Base-by-base conservation (phyloP, 352 stramenopile genomes). In the Pythium myriotylum region DNA sequence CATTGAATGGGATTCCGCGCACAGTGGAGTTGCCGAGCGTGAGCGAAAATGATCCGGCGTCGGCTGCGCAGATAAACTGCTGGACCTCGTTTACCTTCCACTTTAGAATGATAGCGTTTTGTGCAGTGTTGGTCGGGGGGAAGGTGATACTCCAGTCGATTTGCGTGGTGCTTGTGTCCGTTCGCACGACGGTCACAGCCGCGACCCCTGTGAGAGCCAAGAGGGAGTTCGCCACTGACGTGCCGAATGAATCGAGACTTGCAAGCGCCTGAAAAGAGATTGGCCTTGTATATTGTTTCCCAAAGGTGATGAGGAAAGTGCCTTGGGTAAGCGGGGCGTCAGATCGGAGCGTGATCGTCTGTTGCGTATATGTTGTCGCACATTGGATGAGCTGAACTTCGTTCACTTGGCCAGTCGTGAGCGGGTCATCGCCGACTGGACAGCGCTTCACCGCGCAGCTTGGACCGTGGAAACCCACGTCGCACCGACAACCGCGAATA, bases 401-500 rank as follows among this genome's bases (percentile, higher is more conserved):
- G 29, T 93, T 81, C 2, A 73, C 45, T 42, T 93, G 81, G 2
- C 42, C 59, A 0, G 65, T 74, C 22, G 80, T 90, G 12, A 93
- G 65, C 2, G 84, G 81, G n/a, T 93, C 84, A n/a, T 91, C 84
- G 8, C 84, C 84, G 0, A 76, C 26, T 0, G 80, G 69, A 55
- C 84, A 92, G n/a, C 54, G 62, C 68, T 91, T 91, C 12, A 89
- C 53, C 5, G 54, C 65, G 51, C 86, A 92, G 56, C 74, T 82
- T 3, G 72, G 33, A 8, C 78, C 72, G 12, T 72, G 46, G 53
- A 79, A 96, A 2, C 81, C 81, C 6, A 60, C 45, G 52, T 96
- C 84, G 47, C 88, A 96, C 14, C 71, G 57, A 46, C 89, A 97
- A 22, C 86, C 87, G 35, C 85, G 75, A 14, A 96, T 75, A 45